phyloP scores from a whole-genome alignment of 495 filamentous ascomycete species.

The Sphaerosporella brunnea region DNA sequence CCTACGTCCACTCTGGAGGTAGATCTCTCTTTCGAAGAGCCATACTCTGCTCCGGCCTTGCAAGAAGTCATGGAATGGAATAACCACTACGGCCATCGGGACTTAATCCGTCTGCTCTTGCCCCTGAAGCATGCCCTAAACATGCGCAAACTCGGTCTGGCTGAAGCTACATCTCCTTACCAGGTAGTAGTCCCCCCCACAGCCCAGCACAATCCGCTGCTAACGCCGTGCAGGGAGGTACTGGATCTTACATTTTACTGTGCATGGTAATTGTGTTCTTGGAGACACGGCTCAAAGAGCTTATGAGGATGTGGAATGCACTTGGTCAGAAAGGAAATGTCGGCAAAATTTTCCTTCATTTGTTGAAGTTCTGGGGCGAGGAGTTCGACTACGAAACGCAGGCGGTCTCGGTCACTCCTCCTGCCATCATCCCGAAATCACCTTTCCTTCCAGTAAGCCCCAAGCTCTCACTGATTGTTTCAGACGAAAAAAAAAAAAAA shows the following conservation, averaged over 20 bases:
- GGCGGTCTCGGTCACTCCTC: conserved; percentile 1
- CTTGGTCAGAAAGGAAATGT: background rate
- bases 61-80: conserved; percentile 1
- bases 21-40: conserved; percentile 7
- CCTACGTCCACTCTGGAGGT: background rate
- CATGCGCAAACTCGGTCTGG: conserved; percentile 5
- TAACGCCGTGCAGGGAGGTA: background rate
- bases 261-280: conserved; percentile 7
- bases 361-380: conserved; percentile 6
- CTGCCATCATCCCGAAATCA: conserved; percentile 2
- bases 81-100: background rate
- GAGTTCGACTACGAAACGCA: conserved; percentile 6
- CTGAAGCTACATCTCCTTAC: conserved; percentile 1
- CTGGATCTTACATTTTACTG: conserved; percentile 4
- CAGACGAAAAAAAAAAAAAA: too few relatives aligned
- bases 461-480: too few relatives aligned
- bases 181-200: too few relatives aligned
- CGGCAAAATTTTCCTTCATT: background rate
- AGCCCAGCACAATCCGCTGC: too few relatives aligned
- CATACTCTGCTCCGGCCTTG: background rate
- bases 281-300: background rate
- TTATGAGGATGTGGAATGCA: background rate
- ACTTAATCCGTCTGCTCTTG: background rate
- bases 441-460: background rate
- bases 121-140: conserved; percentile 4